Base-by-base conservation (phyloP, 345 rosid genomes). In the Acer yangbiense region DNA sequence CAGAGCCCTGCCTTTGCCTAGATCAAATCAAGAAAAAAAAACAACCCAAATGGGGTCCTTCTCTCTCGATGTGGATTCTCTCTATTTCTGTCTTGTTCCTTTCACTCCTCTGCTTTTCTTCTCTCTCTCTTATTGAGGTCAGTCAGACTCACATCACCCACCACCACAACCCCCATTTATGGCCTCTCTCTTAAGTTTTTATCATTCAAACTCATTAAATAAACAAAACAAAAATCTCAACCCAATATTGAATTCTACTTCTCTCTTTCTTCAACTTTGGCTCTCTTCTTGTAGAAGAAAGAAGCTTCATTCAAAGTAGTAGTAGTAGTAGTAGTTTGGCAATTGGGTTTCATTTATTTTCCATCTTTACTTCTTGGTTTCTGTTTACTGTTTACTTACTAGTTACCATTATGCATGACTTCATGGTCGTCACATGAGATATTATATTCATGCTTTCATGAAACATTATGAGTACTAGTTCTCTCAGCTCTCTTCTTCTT, bases 1-100 rank as follows among this genome's bases (percentile, higher is more conserved):
- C 13, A 39, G 20, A 70, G 43, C 9, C 44, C 18, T 69, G 17
- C 9, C 48, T 9, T 9, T 8, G 10, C 46, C 10, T 50, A 32
- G 21, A 39, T 39, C 20, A 6, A 29, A 54, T 17, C 46, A 18
- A 27, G 0, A 29, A 29, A 29, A 29, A 29, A 2, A 29, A 29
- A 29, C 46, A 41, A 52, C n/a, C 20, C 11, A 39, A 72, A 48
- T 54, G 58, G 83, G 80, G 66, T 77, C 72, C 73, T 55, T 64
- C 35, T 11, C 83, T 79, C 84, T 81, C 32, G 50, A 68, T 64
- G 81, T 64, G 86, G 75, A 83, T 79, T 78, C 81, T 83, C 86
- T 82, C 80, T 63, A 76, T 82, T 69, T 72, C 78, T 77, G 93
- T 82, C 44, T 83, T 80, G 92, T 92, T 89, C 87, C 83, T 92